Base-by-base conservation (phyloP, 345 rosid species). In the Rhodamnia argentea region DNA sequence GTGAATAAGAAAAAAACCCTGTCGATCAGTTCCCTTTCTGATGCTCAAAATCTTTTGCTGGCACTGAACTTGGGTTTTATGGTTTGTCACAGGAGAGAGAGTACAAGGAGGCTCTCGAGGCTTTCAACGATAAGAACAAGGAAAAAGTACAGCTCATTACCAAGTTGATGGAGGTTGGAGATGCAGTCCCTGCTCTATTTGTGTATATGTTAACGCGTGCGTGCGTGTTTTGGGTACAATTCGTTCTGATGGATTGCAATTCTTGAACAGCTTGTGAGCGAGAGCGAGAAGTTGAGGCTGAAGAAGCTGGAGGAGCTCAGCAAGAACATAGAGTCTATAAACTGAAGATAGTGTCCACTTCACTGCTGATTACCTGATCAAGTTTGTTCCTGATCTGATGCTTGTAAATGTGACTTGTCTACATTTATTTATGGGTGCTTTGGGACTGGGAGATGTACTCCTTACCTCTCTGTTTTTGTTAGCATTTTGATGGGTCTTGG, bases 231-330 rank as follows among this genome's bases (percentile, higher is more conserved):
- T 84, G 52, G 16, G 2, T 64, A 32, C 76, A 32, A 56, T 50
- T 78, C 42, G n/a, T 29, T 85, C 86, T 57, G 47, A 62, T 83
- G 60, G 52, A 44, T 74, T 42, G 47, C 27, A 9, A 20, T 12
- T 27, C 44, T 75, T 81, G 82, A 64, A 32, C 88, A 91, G 93
- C 85, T 91, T 85, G 91, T 87, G 84, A 83, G 89, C 51, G 93
- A 91, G 74, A 91, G 93, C 58, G 93, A 91, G 88, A 87, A 55
- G 56, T 10, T 85, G 88, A 90, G 93, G 90, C 26, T 91, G 91
- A 90, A 91, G 91, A 91, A 91, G 84, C 90, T 91, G 85, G 93
- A 91, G 57, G 93, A 91, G 86, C 74, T 91, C 89, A 91, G 86
- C 89, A 90, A 87, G 83, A 86, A 84, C 75, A 26, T 91, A 52